Base-by-base conservation (phyloP, 495 filamentous ascomycete species). In the Daldinia loculata region DNA sequence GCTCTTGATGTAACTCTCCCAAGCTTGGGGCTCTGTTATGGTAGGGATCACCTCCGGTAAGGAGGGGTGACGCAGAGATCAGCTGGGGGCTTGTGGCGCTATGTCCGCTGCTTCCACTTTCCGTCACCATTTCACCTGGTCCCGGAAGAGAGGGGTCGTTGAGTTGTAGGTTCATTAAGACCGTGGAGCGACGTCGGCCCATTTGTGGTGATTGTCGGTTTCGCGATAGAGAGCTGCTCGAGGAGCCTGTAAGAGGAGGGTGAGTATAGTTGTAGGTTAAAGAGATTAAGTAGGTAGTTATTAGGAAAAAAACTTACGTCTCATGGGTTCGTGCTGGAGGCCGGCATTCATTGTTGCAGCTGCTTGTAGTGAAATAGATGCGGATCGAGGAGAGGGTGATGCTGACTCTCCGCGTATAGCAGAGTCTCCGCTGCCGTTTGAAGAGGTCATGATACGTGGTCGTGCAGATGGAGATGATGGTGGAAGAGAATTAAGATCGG, bases 1-100 rank as follows among this genome's bases (percentile, higher is more conserved):
- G 84, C 76, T 97, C 93, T 74, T 99, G 95, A 76, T 98, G 94
- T 39, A 99, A 84, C 79, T 98, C 95, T n/a, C 95, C 95, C 50
- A 98, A 79, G 62, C 92, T 97, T 1, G 93, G 93, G 8, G 91
- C 81, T 9, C 86, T 83, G 61, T 78, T 77, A 67, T 92, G 91
- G 69, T 89, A 88, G 7, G 88, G 86, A 67, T 89, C 86, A 19
- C 84, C 84, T 12, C 81, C 85, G 34, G 80, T 80, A 29, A 89
- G 83, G 36, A 86, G 82, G 14, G 90, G 89, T 36, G 87, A 91
- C 4, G 80, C 80, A 3, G 88, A 79, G 45, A 89, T 72, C 59
- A 83, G 85, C 41, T 84, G 84, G 27, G 90, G 89, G 68, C 86
- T 91, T 14, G 83, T 77, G 2, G 84, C 83, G 24, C 83, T 84